Base-by-base conservation (phyloP, 2,329 filamentous ascomycete species). In the Neofusicoccum cordaticola region DNA sequence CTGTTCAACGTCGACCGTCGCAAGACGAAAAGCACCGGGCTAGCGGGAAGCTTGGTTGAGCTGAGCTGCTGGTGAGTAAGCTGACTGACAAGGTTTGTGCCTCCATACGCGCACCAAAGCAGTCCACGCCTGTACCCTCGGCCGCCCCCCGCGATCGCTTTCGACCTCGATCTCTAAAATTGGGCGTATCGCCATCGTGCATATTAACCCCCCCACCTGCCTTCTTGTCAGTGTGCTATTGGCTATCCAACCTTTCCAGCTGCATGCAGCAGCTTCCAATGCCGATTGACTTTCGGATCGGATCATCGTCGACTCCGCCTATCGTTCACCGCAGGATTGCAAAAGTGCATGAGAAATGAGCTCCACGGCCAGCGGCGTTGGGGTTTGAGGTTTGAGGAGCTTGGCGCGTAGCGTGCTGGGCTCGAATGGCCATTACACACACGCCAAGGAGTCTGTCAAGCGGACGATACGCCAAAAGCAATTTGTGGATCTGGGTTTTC, bases 181-280 rank as follows among this genome's bases (percentile, higher is more conserved):
- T 35, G 56, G 42, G 11, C 53, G 39, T 19, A 44, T 45, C 41
- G 44, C 42, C 27, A 48, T 47, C 41, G 31, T 58, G 39, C 39
- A 35, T 58, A 37, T 37, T 4, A 15, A 47, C 56, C 42, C 42
- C 41, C 31, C 41, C 56, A 37, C 5, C 35, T 27, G 22, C 53
- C 56, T 37, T 60, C 42, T 47, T 60, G 56, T 47, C 56, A 60
- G 15, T 37, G 31, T 31, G 27, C 31, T n/a, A 60, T 60, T 60
- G 56, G 56, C 42, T 35, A 27, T 15, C 12, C 31, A 7, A 27
- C 4, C 13, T 9, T 37, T 47, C 31, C 56, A 19, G 7, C 7
- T 50, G 13, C 47, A 19, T 52, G 31, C 50, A 37, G n/a, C 9
- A 39, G 50, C 34, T 7, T 12, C 50, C 47, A 51, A 6, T 6